Evolutionary conservation across 2,329 filamentous ascomycete genomes (phyloP), one percentile per base, ranked within the genome.

Genomic region (Trichothecium sympodiale): DNA sequence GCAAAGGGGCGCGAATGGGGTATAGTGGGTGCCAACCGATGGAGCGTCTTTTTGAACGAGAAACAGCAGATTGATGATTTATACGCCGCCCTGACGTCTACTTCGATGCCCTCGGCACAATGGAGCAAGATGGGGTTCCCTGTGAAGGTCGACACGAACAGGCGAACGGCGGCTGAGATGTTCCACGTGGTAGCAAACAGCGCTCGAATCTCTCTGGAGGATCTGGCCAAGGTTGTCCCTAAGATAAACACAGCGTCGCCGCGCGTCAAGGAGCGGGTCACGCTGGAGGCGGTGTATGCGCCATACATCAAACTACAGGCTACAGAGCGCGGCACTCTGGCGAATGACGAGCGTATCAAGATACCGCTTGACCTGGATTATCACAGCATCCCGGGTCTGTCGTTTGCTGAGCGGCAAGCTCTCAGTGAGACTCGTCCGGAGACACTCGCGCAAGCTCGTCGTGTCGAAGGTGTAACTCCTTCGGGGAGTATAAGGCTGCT

Each of bases 391-490:
- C 64, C 71, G 25, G 87, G 87, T 0, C 64, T 98, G 35, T 87
- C 83, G 38, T 71, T 77, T 27, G 87, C 85, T 39, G 91, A 96
- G 63, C 80, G 74, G 56, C 68, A 75, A 18, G 70, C 80, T 4
- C 65, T 98, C 26, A 70, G 73, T 39, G 62, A 67, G 3, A 82
- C 85, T 2, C 65, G 75, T 35, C 91, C 91, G 0, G 85, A 93
- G 58, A 93, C 76, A 41, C 67, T 98, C 16, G 89, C 85, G 0
- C 91, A 95, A 69, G 89, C 89, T 23, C 70, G 86, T 33, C 66
- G 91, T 12, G 75, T 95, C 9, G 91, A 98, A 57, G 89, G 89
- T 4, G 65, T 81, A 41, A 80, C 76, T 15, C 75, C 77, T 1
- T 63, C 71, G 0, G 76, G 73, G 0, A 70, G 69, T 38, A 50